Evolutionary conservation across 1,284 basidiomycete species (phyloP).

Genomic region (Sporisorium sorghi): DNA sequence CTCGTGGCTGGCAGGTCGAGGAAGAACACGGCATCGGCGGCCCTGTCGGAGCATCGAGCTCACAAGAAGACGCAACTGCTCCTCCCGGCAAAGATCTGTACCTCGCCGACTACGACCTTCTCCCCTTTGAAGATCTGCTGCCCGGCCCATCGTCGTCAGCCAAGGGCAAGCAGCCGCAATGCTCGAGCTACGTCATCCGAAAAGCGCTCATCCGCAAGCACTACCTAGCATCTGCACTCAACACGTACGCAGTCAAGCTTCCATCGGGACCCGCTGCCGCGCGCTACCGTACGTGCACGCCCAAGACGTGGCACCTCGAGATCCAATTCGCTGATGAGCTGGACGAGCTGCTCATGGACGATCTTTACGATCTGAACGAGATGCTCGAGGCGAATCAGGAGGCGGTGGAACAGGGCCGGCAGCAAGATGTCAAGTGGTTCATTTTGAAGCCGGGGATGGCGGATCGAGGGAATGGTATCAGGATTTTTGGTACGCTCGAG

Average conservation of each 20-base stretch:
- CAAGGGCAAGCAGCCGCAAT: constrained; percentile 72
- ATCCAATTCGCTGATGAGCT: constrained; percentile 93
- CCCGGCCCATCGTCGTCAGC: constrained; percentile 13
- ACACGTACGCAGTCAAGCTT: constrained; percentile 63
- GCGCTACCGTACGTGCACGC: constrained; percentile 70
- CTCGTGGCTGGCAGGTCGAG: constrained; percentile 49
- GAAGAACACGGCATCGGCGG: constrained; percentile 17
- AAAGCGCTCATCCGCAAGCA: constrained; percentile 96
- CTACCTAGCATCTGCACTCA: constrained; percentile 83
- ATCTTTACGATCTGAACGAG: constrained; percentile 86
- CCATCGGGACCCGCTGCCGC: constrained; percentile 19
- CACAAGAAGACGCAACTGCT: neutral
- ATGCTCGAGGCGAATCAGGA: constrained; percentile 71
- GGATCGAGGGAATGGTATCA: constrained; percentile 93
- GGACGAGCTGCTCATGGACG: constrained; percentile 92
- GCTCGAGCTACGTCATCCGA: constrained; percentile 88
- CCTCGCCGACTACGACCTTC: constrained; percentile 64
- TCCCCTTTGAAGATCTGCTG: constrained; percentile 63
- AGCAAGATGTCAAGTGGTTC: constrained; percentile 71
- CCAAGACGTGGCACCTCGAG: constrained; percentile 87
- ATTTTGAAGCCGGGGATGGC: constrained; percentile 95
- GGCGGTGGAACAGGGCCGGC: constrained; percentile 54
- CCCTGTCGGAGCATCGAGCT: constrained; percentile 1
- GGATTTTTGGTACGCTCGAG: constrained; percentile 85
- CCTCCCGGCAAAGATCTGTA: constrained; percentile 44